Percentiles rank a stretch among this genome's conserved stretches.
phyloP scores from a whole-genome alignment of 148 eudicot genomes.

The Rhododendron mucronatum region DNA sequence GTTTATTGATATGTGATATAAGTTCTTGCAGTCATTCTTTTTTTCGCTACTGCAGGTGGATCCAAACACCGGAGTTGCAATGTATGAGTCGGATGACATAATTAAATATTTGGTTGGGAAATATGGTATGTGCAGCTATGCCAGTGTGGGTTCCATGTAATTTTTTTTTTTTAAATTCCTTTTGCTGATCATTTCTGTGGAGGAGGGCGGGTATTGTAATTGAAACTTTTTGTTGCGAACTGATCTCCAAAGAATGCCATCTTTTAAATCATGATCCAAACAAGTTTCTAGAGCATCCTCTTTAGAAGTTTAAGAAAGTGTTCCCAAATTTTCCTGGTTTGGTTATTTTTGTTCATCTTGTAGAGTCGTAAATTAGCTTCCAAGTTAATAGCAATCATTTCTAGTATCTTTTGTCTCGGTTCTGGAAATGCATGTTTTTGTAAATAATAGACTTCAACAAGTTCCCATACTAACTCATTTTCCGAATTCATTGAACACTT shows the following conservation, averaged over 20 bases:
- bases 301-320: background rate
- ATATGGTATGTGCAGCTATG: conserved; percentile 57
- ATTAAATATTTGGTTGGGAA: conserved; percentile 81
- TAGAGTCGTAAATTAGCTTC: background rate
- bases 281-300: background rate
- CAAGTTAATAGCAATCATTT: background rate
- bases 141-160: background rate
- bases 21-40: background rate
- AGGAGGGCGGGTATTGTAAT: background rate
- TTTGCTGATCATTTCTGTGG: background rate
- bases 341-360: background rate
- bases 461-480: background rate
- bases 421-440: background rate
- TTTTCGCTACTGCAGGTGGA: conserved; percentile 61
- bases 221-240: background rate
- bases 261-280: background rate
- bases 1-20: background rate
- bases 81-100: conserved; percentile 97
- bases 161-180: background rate
- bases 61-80: conserved; percentile 86
- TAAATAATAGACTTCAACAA: background rate
- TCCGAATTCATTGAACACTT: background rate
- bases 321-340: background rate
- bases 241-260: background rate
- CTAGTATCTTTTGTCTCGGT: background rate